A percentile compares a stretch with the other conserved stretches of the same genome.
Conservation (phyloP, 805 yeast species). For the Yarrowia yakushimensis region DNA sequence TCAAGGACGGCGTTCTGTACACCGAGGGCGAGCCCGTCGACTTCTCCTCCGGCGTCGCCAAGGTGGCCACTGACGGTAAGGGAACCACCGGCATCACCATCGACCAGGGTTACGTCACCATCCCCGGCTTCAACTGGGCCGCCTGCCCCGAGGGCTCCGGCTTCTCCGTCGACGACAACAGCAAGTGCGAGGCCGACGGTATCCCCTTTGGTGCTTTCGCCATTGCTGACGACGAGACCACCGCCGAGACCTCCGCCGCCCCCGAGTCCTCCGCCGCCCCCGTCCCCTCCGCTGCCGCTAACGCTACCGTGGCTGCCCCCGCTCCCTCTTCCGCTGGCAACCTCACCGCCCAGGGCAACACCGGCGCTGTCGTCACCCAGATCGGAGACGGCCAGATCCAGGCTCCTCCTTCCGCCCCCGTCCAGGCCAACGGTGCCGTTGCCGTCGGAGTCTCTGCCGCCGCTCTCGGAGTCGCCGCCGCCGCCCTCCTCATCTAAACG, state of each 20-base stretch:
- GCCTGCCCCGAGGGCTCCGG: neutral
- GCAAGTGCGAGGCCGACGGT: slow-evolving; percentile 30
- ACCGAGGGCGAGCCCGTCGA: slow-evolving; percentile 1
- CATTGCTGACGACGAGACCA: neutral
- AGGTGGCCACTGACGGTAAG: neutral
- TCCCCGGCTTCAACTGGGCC: slow-evolving; percentile 10
- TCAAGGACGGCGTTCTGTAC: slow-evolving; percentile 17
- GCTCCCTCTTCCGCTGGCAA: neutral
- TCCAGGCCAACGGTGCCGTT: slow-evolving; percentile 20
- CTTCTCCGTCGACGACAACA: neutral
- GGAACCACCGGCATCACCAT: slow-evolving; percentile 5
- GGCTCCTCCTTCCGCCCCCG: slow-evolving; percentile 12
- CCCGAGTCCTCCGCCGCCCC: neutral
- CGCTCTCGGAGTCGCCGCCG: slow-evolving; percentile 16
- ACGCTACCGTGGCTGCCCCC: neutral
- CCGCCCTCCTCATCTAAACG: slow-evolving; percentile 10
- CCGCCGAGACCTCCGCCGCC: neutral
- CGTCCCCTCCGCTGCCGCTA: neutral
- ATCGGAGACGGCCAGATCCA: slow-evolving; percentile 20
- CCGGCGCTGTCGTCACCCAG: slow-evolving; percentile 5
- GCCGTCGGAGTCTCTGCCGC: slow-evolving; percentile 15
- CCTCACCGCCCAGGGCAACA: neutral
- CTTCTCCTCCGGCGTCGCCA: slow-evolving; percentile 14
- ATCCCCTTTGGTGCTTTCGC: slow-evolving; percentile 16
- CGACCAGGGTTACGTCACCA: neutral